phyloP scores from a whole-genome alignment of 306 rosid genomes.

The Lathyrus oleraceus region DNA sequence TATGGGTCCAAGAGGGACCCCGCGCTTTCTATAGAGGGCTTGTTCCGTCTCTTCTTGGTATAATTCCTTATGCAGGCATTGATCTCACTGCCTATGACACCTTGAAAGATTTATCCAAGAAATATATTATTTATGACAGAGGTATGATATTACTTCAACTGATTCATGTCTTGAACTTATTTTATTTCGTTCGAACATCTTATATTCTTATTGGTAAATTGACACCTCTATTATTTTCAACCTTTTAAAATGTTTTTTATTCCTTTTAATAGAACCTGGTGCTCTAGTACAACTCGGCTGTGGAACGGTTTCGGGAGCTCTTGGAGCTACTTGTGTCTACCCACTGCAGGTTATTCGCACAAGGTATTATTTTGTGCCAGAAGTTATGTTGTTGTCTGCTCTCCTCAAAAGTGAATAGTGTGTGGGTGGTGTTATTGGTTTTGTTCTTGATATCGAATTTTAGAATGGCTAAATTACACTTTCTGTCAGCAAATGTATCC shows the following conservation, averaged over 20 bases:
- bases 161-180: constrained; percentile 19
- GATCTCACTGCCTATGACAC: constrained; percentile 63
- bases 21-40: constrained; percentile 60
- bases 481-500: neutral
- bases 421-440: neutral
- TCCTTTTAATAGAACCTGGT: constrained; percentile 46
- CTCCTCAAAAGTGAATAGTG: neutral
- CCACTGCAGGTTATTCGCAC: constrained; percentile 62
- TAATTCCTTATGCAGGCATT: constrained; percentile 63
- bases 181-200: neutral
- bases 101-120: constrained; percentile 51
- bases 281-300: constrained; percentile 56
- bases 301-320: constrained; percentile 57
- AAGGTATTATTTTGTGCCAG: constrained; percentile 39
- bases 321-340: constrained; percentile 58
- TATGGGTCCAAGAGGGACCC: constrained; percentile 62
- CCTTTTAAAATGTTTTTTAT: neutral
- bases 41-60: constrained; percentile 58
- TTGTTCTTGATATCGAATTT: neutral
- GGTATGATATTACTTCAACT: constrained; percentile 43
- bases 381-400: constrained; percentile 16
- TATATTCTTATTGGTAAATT: neutral
- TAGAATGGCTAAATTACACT: neutral
- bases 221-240: neutral
- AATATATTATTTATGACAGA: constrained; percentile 47